Evolutionary conservation across 495 filamentous ascomycete genomes (phyloP), one percentile per base, ranked within the genome.

Genomic region (Amphirosellinia nigrospora): DNA sequence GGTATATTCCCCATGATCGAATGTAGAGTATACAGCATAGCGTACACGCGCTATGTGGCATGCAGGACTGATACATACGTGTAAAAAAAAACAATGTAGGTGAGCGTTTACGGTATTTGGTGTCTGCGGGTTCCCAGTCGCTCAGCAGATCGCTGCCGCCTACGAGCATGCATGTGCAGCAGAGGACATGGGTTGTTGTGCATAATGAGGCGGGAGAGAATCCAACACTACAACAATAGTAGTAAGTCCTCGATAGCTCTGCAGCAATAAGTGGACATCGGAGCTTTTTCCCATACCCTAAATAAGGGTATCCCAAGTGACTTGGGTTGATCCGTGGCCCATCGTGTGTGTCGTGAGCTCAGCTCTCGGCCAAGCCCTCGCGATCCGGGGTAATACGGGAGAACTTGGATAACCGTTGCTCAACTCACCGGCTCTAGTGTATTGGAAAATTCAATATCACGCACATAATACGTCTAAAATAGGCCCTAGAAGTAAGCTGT

Each of bases 71-170:
- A 36, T 23, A 53, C 63, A 26, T 39, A 53, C 46, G 28, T 53
- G 46, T 11, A 65, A 23, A 28, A 60, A 45, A 23, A 38, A 48
- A 21, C 41, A 63, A 69, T 64, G 68, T 70, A 70, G 68, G 68
- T 64, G 68, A 64, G 68, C 59, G 60, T 70, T 70, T 70, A 50
- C 48, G 68, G 68, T 26, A 55, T 38, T 26, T 43, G 59, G 43
- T 63, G 67, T 50, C 45, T 53, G 34, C 48, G 43, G 59, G 36
- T 56, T 64, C 38, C 34, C 48, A 70, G 39, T 52, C 60, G 28
- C 48, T 53, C 56, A 50, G 67, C 68, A 69, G 67, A 69, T 69
- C 58, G 67, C 67, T 52, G 67, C 55, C 59, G 67, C 58, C 67
- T 69, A 46, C 43, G 28, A 53, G 46, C 59, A 62, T 63, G 67